A percentile compares a stretch with the other conserved stretches of the same genome.
Evolutionary conservation across 495 filamentous ascomycete species (phyloP).

Genomic region (Penicillium angulare): DNA sequence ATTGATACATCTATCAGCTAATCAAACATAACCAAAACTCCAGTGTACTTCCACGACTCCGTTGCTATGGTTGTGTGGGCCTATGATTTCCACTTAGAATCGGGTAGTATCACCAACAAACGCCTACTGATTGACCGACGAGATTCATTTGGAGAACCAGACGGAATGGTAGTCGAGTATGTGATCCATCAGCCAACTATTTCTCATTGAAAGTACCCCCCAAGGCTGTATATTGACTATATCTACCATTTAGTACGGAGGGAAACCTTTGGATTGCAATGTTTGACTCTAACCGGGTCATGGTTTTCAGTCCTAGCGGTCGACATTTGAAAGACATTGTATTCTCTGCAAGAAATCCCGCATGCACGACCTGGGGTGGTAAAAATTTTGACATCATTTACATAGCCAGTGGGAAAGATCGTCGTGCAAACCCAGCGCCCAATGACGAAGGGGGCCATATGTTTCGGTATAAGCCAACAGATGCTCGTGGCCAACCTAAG

Average conservation of each 20-base stretch:
- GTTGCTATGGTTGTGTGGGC: background rate
- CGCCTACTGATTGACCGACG: background rate
- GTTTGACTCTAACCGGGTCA: background rate
- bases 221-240: background rate
- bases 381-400: background rate
- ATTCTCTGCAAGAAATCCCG: background rate
- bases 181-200: too few species aligned
- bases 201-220: too few species aligned
- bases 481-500: background rate
- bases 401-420: background rate
- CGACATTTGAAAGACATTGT: constrained; percentile 1
- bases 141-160: background rate
- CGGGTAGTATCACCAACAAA: background rate
- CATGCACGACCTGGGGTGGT: background rate
- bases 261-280: background rate
- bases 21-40: background rate
- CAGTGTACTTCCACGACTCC: background rate
- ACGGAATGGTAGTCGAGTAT: constrained; percentile 1
- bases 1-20: background rate
- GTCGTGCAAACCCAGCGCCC: background rate
- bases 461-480: background rate
- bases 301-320: background rate
- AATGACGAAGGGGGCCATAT: background rate
- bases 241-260: background rate
- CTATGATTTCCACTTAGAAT: background rate